Evolutionary conservation across 108 stramenopile species (phyloP), one percentile per base, ranked within the genome.

Genomic region (Bacterosira constricta): DNA sequence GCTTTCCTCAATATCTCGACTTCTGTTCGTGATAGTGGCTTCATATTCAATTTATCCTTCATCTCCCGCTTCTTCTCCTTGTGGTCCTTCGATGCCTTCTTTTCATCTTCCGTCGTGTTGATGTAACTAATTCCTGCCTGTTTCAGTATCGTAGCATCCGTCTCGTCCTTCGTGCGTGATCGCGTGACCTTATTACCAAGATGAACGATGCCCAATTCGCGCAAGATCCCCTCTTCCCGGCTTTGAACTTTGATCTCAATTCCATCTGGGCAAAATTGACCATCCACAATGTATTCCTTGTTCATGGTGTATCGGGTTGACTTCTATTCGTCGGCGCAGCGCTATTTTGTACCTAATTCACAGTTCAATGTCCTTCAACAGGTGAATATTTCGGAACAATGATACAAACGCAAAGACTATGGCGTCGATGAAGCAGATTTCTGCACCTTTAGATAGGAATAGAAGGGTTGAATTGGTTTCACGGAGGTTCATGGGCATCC

Each of bases 121-220:
- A 44, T n/a, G 35, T 27, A 37, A 3, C 15, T 50, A 4, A 57
- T 18, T 18, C 72, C 72, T 23, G 72, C 72, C 63, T 73, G 55
- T 49, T 54, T 53, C 0, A 73, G 56, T 42, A 73, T 73, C 30
- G 50, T 55, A 8, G 63, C 72, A 11, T 73, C 72, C 12, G 63
- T 58, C 55, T 56, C 55, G 47, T 73, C 72, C 39, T 73, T 30
- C 25, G 38, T 23, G n/a, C 72, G 54, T 30, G 63, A 55, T 41
- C 72, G 63, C 13, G 72, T 73, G 17, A 65, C 0, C 30, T 73
- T 65, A 36, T 65, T 49, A 17, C 65, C 38, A n/a, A 73, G 63
- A 36, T 73, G 63, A 55, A 64, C 41, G 20, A 73, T 57, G 21
- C 72, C 72, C 21, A 73, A 36, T 36, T 64, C 32, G 29, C 62